Conservation (phyloP, 1,284 basidiomycete species). For the Omphalotus olearius region DNA sequence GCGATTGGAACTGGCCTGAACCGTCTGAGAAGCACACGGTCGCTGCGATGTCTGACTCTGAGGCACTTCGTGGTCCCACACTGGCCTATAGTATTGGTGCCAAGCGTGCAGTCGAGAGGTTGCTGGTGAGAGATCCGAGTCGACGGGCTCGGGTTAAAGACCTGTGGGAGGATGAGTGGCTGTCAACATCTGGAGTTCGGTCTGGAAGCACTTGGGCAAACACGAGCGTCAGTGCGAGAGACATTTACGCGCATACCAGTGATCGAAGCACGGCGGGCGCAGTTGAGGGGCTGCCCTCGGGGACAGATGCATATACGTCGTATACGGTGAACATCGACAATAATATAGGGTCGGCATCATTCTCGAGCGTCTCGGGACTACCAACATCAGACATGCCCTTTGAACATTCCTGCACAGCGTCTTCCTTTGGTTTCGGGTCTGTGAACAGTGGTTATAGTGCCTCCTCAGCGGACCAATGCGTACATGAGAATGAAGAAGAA, state of each 20-base stretch:
- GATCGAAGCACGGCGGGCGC: too few relatives aligned
- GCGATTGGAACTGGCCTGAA: slow-evolving; percentile 70
- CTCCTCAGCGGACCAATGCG: slow-evolving; percentile 9
- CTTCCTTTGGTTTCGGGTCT: neutral
- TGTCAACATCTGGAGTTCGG: slow-evolving; percentile 27
- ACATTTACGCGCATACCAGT: too few relatives aligned
- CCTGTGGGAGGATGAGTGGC: slow-evolving; percentile 70
- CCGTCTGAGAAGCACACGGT: slow-evolving; percentile 10
- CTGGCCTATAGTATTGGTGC: slow-evolving; percentile 46
- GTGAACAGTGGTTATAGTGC: neutral
- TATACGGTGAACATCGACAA: neutral
- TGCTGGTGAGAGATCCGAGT: slow-evolving; percentile 68
- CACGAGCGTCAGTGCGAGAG: too few relatives aligned
- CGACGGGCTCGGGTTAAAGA: slow-evolving; percentile 56
- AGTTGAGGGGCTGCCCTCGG: slow-evolving; percentile 3
- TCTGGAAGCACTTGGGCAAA: slow-evolving; percentile 5
- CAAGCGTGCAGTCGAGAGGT: slow-evolving; percentile 49
- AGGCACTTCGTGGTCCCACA: slow-evolving; percentile 25
- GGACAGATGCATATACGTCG: neutral
- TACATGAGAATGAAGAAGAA: slow-evolving; percentile 12
- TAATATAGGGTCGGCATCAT: neutral
- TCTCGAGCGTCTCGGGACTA: slow-evolving; percentile 1
- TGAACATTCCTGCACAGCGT: slow-evolving; percentile 1
- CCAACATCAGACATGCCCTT: slow-evolving; percentile 7
- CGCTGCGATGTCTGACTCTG: slow-evolving; percentile 15